Percentiles rank a stretch among this genome's conserved stretches.
Evolutionary conservation across 2,329 filamentous ascomycete genomes (phyloP).

Genomic region (Nemania bipapillata): DNA sequence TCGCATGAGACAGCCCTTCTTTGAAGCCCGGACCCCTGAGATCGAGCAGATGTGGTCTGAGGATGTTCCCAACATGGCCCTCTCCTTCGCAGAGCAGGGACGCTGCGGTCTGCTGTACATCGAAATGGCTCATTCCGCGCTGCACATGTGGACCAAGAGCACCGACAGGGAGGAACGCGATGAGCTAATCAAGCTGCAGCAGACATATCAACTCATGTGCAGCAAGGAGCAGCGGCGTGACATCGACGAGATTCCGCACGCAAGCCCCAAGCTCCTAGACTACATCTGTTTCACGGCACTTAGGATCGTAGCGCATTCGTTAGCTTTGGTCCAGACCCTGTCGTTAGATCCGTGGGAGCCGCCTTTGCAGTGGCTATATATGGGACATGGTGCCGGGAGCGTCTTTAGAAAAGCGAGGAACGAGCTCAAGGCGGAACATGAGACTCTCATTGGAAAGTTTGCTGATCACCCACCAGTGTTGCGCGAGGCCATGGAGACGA

Average conservation of each 20-base stretch:
- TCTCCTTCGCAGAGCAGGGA: constrained; percentile 50
- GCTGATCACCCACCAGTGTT: constrained; percentile 48
- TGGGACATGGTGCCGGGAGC: constrained; percentile 52
- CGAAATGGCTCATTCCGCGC: constrained; percentile 53
- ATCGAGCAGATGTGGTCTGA: constrained; percentile 48
- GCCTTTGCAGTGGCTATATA: constrained; percentile 53
- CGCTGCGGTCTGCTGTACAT: constrained; percentile 51
- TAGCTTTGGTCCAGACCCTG: constrained; percentile 55
- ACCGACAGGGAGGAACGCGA: constrained; percentile 44
- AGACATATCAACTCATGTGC: constrained; percentile 53
- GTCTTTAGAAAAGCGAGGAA: constrained; percentile 49
- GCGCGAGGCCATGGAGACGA: constrained; percentile 48
- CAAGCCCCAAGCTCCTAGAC: constrained; percentile 48
- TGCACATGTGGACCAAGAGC: constrained; percentile 52
- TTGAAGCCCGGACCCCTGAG: constrained; percentile 36
- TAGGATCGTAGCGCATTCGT: constrained; percentile 53
- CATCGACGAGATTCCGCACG: constrained; percentile 48
- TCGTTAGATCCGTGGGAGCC: constrained; percentile 54
- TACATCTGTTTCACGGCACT: constrained; percentile 53
- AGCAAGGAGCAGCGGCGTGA: constrained; percentile 53
- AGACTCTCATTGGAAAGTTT: constrained; percentile 47
- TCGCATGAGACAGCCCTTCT: constrained; percentile 49
- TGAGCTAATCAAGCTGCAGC: constrained; percentile 52
- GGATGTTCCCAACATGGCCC: constrained; percentile 52
- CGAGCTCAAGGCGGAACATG: constrained; percentile 35